Percentiles rank a stretch among this genome's conserved stretches.
phyloP scores from a whole-genome alignment of 2,329 filamentous ascomycete species.

The Polytolypa hystricis region DNA sequence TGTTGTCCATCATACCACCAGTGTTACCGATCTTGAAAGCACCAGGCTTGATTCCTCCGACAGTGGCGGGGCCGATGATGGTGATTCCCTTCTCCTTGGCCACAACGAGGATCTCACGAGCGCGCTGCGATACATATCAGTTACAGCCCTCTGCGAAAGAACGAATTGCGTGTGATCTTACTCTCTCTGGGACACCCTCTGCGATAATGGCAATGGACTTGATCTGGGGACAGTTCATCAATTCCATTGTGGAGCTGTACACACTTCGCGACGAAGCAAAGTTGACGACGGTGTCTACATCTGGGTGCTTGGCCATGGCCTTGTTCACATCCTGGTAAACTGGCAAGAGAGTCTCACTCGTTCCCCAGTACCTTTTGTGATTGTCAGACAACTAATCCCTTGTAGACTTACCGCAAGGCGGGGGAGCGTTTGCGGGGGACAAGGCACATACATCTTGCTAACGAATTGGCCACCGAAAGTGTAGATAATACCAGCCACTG shows the following conservation, averaged over 20 bases:
- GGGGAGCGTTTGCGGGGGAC: too few relatives aligned
- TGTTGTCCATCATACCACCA: slow-evolving; percentile 99
- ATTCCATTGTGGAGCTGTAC: slow-evolving; percentile 95
- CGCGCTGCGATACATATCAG: slow-evolving; percentile 44
- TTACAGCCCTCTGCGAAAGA: too few relatives aligned
- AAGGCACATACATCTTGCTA: slow-evolving; percentile 87
- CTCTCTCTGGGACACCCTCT: slow-evolving; percentile 95
- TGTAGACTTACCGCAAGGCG: background rate
- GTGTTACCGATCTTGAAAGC: slow-evolving; percentile 99
- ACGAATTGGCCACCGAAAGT: slow-evolving; percentile 99
- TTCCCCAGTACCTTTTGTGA: slow-evolving; percentile 99
- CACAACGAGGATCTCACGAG: slow-evolving; percentile 92
- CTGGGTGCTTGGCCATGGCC: slow-evolving; percentile 90
- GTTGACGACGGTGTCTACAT: slow-evolving; percentile 98
- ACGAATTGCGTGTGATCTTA: too few relatives aligned
- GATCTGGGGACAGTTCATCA: slow-evolving; percentile 95
- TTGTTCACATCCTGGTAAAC: slow-evolving; percentile 93
- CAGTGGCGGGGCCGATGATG: slow-evolving; percentile 96
- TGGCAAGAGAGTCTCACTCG: slow-evolving; percentile 94
- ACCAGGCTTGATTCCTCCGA: slow-evolving; percentile 98
- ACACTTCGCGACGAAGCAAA: slow-evolving; percentile 98
- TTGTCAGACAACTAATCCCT: too few relatives aligned
- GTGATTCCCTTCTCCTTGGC: slow-evolving; percentile 98
- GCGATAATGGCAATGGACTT: slow-evolving; percentile 99
- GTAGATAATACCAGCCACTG: slow-evolving; percentile 98